Conservation (phyloP, 148 eudicot genomes). For the Pouteria glomerata region DNA sequence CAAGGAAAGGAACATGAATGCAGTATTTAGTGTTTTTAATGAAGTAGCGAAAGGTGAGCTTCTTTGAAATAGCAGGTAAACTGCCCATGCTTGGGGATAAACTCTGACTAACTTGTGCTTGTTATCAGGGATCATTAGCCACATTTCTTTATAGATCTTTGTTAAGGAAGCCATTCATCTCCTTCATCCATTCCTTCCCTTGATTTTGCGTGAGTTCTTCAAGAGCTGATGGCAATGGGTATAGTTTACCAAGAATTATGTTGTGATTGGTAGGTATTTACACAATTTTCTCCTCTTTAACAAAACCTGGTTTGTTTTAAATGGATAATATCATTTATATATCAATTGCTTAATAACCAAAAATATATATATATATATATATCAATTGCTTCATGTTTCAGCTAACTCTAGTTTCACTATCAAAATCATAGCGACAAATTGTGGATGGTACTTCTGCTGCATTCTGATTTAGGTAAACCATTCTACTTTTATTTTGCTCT, state of each 20-base stretch:
- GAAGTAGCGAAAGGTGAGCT: constrained; percentile 91
- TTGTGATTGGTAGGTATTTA: no score
- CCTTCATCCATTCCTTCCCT: not conserved
- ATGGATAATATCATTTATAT: no score
- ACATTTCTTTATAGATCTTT: not conserved
- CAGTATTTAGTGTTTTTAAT: constrained; percentile 57
- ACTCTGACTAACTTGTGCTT: not conserved
- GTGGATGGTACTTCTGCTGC: not conserved
- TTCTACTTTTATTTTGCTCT: no score
- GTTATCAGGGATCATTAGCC: not conserved
- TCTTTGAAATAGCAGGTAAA: constrained; percentile 66
- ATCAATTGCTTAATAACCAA: no score
- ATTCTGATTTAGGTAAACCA: not conserved
- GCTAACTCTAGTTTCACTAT: not conserved
- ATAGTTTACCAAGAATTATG: not conserved
- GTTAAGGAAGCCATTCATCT: not conserved
- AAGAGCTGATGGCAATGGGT: not conserved
- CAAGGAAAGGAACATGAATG: constrained; percentile 87
- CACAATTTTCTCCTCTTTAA: no score
- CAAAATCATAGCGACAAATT: not conserved
- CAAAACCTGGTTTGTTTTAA: no score
- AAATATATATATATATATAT: no score
- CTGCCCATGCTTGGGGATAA: constrained; percentile 14
- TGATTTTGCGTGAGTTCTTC: not conserved
- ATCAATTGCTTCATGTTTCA: no score